Percentiles rank a stretch among this genome's conserved stretches.
Conservation (phyloP, 2,329 filamentous ascomycete species). For the Pseudonectria buxi region DNA sequence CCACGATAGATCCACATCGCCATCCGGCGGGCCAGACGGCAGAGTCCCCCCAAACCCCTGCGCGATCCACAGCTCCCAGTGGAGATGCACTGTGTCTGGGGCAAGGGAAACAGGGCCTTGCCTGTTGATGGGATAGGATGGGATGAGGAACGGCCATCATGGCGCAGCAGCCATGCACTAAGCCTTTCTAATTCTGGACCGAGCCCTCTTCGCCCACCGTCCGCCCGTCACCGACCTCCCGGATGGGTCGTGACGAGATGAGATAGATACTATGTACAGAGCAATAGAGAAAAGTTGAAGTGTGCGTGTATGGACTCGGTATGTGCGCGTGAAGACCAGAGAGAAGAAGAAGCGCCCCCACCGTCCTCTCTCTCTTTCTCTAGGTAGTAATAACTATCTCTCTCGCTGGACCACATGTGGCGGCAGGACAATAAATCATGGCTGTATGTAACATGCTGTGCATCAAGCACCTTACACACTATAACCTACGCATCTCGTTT, state of each 20-base stretch:
- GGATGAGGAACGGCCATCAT: constrained; percentile 17
- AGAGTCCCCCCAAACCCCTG: constrained; percentile 21
- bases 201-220: constrained; percentile 7
- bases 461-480: too few relatives aligned
- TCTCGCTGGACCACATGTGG: too few relatives aligned
- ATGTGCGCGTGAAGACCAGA: too few relatives aligned
- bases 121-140: constrained; percentile 3
- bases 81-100: constrained; percentile 16
- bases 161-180: constrained; percentile 26
- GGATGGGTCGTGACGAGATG: constrained; percentile 24
- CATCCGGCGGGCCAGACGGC: constrained; percentile 22
- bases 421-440: too few relatives aligned
- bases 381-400: too few relatives aligned
- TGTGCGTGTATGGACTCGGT: too few relatives aligned
- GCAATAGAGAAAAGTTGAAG: too few relatives aligned
- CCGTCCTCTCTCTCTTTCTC: too few relatives aligned
- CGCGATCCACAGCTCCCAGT: constrained; percentile 4
- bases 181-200: constrained; percentile 31
- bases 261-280: too few relatives aligned
- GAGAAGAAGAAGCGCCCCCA: too few relatives aligned
- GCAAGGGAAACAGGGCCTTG: constrained; percentile 23
- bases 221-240: constrained; percentile 7
- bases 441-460: too few relatives aligned
- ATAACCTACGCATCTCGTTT: too few relatives aligned
- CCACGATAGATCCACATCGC: constrained; percentile 17